Evolutionary conservation across 176 grass and related monocot species (phyloP).

Genomic region (Oryza coarctata): DNA sequence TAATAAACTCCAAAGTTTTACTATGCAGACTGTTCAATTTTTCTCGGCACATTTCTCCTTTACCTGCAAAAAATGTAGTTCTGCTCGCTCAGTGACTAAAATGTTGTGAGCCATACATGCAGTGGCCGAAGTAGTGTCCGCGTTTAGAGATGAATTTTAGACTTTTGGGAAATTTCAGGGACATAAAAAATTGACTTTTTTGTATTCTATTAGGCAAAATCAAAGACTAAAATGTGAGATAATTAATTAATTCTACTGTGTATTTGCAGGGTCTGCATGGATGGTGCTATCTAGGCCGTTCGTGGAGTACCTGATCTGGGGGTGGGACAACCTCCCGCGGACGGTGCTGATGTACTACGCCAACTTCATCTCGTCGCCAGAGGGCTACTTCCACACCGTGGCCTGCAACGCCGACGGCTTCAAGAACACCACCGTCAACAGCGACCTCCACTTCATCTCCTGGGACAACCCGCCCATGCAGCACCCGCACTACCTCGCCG

Average conservation of each 20-base stretch:
- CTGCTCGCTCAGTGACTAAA: background rate
- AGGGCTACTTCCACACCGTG: constrained; percentile 91
- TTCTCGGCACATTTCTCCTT: background rate
- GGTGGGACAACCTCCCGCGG: constrained; percentile 86
- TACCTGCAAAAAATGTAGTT: background rate
- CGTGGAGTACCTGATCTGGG: constrained; percentile 89
- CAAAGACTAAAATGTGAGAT: no score
- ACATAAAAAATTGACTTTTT: no score
- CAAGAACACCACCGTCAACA: constrained; percentile 79
- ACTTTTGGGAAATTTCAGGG: no score
- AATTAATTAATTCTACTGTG: background rate
- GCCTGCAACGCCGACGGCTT: constrained; percentile 75
- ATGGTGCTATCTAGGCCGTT: constrained; percentile 69
- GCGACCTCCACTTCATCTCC: constrained; percentile 82
- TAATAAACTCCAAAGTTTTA: background rate
- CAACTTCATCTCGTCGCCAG: constrained; percentile 88
- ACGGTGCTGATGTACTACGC: constrained; percentile 88
- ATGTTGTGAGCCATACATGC: background rate
- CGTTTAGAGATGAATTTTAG: no score
- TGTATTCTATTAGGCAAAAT: no score
- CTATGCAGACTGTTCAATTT: background rate
- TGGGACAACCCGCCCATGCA: constrained; percentile 93
- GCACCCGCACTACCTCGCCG: constrained; percentile 70
- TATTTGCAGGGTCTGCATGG: constrained; percentile 72
- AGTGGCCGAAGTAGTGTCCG: background rate